phyloP scores from a whole-genome alignment of 106 monocot species.

The Dioscorea dumetorum region DNA sequence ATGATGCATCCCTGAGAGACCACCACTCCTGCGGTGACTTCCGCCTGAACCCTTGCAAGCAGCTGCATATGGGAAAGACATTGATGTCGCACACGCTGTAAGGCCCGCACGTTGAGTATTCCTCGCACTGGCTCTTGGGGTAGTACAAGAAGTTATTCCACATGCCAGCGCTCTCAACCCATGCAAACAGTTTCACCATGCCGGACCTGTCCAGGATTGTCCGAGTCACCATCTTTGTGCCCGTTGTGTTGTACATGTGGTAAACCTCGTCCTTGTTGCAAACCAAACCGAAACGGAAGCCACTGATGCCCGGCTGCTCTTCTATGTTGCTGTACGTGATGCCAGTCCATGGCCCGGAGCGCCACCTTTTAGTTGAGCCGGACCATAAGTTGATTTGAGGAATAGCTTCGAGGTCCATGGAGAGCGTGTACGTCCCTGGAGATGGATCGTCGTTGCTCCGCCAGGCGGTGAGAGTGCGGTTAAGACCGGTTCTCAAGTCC shows the following conservation, averaged over 20 bases:
- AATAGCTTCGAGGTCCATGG: not conserved
- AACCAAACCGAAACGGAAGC: conserved; percentile 12
- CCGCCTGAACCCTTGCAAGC: conserved; percentile 18
- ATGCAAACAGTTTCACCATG: conserved; percentile 5
- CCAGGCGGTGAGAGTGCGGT: conserved; percentile 15
- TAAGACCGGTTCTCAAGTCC: not conserved
- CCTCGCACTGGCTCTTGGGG: conserved; percentile 30
- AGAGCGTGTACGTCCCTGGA: not conserved
- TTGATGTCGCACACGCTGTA: conserved; percentile 16
- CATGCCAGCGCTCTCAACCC: not conserved
- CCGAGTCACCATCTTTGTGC: conserved; percentile 6
- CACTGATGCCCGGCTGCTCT: not conserved
- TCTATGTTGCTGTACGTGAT: conserved; percentile 7
- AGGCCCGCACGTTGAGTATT: conserved; percentile 10
- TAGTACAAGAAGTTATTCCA: conserved; percentile 20
- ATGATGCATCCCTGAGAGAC: not conserved
- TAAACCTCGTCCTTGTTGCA: conserved; percentile 10
- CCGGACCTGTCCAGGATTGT: conserved; percentile 4
- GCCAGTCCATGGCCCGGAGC: conserved; percentile 27
- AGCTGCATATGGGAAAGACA: conserved; percentile 1
- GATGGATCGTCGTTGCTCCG: conserved; percentile 10
- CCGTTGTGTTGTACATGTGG: not conserved
- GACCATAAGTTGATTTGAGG: not conserved
- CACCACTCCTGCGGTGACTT: conserved; percentile 11
- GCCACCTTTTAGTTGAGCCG: conserved; percentile 1